Evolutionary conservation across 2,329 filamentous ascomycete species (phyloP), one percentile per base, ranked within the genome.

Genomic region (Pestalotiopsis fici): DNA sequence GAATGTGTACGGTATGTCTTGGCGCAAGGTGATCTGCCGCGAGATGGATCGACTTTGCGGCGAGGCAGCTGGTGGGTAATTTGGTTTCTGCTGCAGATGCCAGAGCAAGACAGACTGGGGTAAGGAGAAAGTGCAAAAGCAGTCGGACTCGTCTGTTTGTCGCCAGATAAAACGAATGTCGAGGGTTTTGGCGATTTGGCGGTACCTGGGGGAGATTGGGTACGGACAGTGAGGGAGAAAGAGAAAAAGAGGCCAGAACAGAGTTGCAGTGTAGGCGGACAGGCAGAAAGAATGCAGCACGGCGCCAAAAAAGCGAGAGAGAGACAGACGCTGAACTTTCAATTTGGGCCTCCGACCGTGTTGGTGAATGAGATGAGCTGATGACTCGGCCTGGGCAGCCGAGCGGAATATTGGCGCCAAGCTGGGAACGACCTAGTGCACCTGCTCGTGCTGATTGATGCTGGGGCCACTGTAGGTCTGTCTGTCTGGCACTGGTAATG

Each of bases 331-430:
- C 43, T 50, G 43, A 50, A 50, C 43, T 50, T 50, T 57, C 55
- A 25, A 15, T 31, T 31, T 37, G 37, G 59, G 59, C 59, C 35
- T 43, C 59, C 37, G 25, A 31, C n/a, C 31, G 27, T 35, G 25
- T 35, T 54, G 57, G 27, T 61, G 64, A 66, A 57, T 57, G 43
- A 50, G 43, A 50, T 23, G 43, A 50, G 43, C 56, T 62, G 65
- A 62, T 66, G 57, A 66, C 65, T 66, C 57, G 57, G 57, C 35
- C 65, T 55, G 59, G 55, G 31, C 43, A 43, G 64, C 64, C 64
- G 54, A 21, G 37, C 15, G 50, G n/a, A 47, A 59, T 57, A 28
- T 31, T 31, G 56, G n/a, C 64, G 47, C 55, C 64, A 50, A 59
- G 39, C 25, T 54, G 37, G 23, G 43, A 64, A 64, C 25, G 31